phyloP scores from a whole-genome alignment of 257 asterid genomes.

The Mitragyna speciosa region DNA sequence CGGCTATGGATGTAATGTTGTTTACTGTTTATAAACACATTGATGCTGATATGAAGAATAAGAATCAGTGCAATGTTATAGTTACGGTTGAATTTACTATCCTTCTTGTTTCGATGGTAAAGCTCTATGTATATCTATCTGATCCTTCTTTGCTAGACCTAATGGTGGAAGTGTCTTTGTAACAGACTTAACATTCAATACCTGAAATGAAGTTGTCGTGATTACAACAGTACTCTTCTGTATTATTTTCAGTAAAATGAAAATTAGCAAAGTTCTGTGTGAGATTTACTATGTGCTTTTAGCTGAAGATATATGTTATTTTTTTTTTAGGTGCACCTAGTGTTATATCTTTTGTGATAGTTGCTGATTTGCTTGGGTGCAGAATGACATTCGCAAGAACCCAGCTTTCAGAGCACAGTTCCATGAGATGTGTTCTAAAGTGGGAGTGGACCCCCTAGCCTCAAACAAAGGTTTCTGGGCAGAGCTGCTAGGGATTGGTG shows the following conservation, averaged over 20 bases:
- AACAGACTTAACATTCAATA: neutral
- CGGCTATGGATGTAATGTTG: neutral
- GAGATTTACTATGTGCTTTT: neutral
- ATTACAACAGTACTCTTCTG: neutral
- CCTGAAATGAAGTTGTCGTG: neutral
- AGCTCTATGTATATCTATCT: neutral
- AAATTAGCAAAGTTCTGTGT: neutral
- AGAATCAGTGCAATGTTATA: neutral
- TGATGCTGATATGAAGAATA: neutral
- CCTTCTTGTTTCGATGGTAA: neutral
- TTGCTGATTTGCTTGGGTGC: conserved; percentile 27
- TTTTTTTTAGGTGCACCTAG: neutral
- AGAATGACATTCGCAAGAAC: conserved; percentile 96
- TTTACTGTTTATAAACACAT: neutral
- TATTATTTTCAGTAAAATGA: neutral
- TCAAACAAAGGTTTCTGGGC: conserved; percentile 99
- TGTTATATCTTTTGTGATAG: neutral
- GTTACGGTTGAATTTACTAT: neutral
- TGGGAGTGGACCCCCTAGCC: conserved; percentile 98
- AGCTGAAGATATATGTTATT: neutral
- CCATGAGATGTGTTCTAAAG: conserved; percentile 99
- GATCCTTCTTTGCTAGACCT: neutral
- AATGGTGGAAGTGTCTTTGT: neutral
- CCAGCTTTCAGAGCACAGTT: conserved; percentile 95
- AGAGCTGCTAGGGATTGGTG: conserved; percentile 93